Evolutionary conservation across 2,329 filamentous ascomycete species (phyloP), one percentile per base, ranked within the genome.

Genomic region (Teratosphaeria nubilosa): DNA sequence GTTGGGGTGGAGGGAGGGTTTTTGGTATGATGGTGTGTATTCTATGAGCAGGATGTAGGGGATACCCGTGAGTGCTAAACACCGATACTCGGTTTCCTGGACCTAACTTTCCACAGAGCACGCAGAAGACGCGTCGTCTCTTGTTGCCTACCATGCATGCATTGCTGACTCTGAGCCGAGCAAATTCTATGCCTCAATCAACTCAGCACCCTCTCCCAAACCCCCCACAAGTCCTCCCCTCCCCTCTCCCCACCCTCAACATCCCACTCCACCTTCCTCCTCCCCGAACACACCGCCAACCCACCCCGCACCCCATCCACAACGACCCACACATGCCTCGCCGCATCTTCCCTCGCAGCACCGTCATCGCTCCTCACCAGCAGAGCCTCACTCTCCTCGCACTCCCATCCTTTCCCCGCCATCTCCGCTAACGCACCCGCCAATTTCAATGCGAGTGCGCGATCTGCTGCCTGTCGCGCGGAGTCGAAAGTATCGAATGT

Each of bases 311-410:
- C 52, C 14, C 58, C 52, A 53, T 60, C 55, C 1, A 64, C 10
- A 24, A 27, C 54, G 9, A 65, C 41, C 62, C 62, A 65, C 11
- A 63, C 54, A 20, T 34, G 14, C 32, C 32, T 32, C 13, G 30
- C 45, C 27, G 53, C 57, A 20, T 57, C 57, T 3, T 53, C 56
- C 51, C 51, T 14, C 32, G 32, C 51, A 52, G 51, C 24, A 13
- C 30, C 55, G 6, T 60, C 59, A 22, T 48, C 55, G 2, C 57
- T 54, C 27, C 59, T 60, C 11, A 51, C 57, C 2, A 68, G 58
- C 25, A 61, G 27, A 2, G 64, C 65, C 48, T 65, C 66, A 52
- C 60, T 56, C 37, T 59, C 55, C 51, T 66, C 62, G 20, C 62
- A 58, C 14, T 52, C 58, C 68, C 68, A 70, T 3, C 53, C 59